A percentile compares a stretch with the other conserved stretches of the same genome.
phyloP scores from a whole-genome alignment of 1,284 basidiomycete species.

The Puccinia horiana region DNA sequence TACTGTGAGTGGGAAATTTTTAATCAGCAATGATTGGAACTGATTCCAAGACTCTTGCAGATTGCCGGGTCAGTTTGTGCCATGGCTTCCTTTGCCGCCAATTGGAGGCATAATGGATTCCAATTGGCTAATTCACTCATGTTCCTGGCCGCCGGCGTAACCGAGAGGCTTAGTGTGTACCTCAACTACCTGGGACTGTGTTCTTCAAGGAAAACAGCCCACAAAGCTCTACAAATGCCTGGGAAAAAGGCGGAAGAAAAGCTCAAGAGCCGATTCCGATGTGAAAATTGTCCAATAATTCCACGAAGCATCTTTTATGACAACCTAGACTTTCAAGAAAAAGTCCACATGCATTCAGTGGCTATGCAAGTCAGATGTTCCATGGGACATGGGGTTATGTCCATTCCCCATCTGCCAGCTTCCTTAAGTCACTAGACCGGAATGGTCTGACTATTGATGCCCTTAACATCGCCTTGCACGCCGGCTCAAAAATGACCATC shows the following conservation, averaged over 20 bases:
- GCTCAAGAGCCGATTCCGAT: background rate
- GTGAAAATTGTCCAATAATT: background rate
- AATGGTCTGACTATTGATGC: too few relatives aligned
- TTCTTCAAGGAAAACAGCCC: conserved; percentile 1
- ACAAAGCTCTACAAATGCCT: background rate
- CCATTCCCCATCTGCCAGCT: too few relatives aligned
- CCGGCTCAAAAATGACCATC: too few relatives aligned
- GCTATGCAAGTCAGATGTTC: too few relatives aligned
- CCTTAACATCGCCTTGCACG: too few relatives aligned
- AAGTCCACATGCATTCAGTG: background rate
- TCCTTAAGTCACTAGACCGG: too few relatives aligned
- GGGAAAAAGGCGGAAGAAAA: background rate
- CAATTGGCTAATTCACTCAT: background rate
- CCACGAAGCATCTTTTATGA: background rate
- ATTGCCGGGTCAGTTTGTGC: background rate
- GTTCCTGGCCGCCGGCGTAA: background rate
- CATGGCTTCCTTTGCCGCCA: background rate
- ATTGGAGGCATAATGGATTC: background rate
- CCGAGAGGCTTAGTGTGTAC: background rate
- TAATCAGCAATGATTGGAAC: background rate
- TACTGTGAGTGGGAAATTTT: background rate
- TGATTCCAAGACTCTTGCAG: background rate
- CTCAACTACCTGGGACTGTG: background rate
- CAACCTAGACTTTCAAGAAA: background rate
- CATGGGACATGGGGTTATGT: too few relatives aligned